Evolutionary conservation across 176 grass and related monocot genomes (phyloP).

Genomic region (Oryza longistaminata): DNA sequence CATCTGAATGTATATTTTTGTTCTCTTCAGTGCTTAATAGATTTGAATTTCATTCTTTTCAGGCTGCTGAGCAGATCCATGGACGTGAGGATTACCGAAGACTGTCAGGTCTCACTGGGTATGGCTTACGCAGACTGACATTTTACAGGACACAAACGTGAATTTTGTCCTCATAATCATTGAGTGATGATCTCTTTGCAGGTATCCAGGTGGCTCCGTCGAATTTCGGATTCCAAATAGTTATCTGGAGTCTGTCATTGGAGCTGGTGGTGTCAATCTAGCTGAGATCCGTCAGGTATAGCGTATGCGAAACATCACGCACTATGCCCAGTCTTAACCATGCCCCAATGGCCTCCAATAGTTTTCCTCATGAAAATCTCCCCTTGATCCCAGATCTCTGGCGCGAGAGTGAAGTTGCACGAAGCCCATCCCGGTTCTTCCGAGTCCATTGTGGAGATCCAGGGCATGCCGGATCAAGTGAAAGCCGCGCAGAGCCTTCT

Average conservation of each 20-base stretch:
- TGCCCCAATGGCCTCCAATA: not conserved
- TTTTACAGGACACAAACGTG: slow-evolving; percentile 4
- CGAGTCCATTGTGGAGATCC: slow-evolving; percentile 65
- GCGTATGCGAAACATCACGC: slow-evolving; percentile 2
- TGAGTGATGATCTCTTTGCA: slow-evolving; percentile 40
- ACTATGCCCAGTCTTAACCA: not conserved
- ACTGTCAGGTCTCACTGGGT: slow-evolving; percentile 44
- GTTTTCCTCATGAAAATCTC: slow-evolving; percentile 30
- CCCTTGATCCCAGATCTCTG: slow-evolving; percentile 49
- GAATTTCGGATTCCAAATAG: slow-evolving; percentile 66
- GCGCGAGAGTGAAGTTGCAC: slow-evolving; percentile 63
- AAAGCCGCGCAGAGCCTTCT: slow-evolving; percentile 61
- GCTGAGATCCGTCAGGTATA: slow-evolving; percentile 77
- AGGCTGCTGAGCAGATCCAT: slow-evolving; percentile 59
- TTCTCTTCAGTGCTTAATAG: slow-evolving; percentile 24
- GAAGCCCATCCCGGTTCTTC: slow-evolving; percentile 47
- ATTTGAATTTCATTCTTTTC: slow-evolving; percentile 37
- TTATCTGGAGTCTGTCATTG: slow-evolving; percentile 55
- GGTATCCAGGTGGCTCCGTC: slow-evolving; percentile 54
- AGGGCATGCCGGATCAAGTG: slow-evolving; percentile 65
- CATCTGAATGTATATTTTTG: not conserved
- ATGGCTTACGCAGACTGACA: slow-evolving; percentile 18
- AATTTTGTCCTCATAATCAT: slow-evolving; percentile 1
- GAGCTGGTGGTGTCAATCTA: slow-evolving; percentile 68
- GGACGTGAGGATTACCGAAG: slow-evolving; percentile 57